Evolutionary conservation across 768 basidiomycete genomes (phyloP).

Genomic region (Clitopilus hobsonii): DNA sequence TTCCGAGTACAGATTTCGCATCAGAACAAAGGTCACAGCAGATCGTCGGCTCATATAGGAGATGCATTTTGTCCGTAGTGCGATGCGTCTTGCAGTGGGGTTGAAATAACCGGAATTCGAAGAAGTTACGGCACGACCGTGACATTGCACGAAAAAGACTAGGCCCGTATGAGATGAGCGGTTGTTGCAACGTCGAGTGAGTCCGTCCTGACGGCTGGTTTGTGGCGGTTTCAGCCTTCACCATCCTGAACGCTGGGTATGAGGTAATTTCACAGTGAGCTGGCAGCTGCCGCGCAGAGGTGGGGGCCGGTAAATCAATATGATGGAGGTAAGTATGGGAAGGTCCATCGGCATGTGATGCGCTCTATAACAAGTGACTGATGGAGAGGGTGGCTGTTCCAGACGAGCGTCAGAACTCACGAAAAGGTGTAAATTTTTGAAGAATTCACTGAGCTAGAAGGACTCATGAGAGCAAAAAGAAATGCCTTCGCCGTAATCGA

Average conservation of each 20-base stretch:
- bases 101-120: background rate
- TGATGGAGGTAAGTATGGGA: background rate
- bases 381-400: background rate
- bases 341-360: background rate
- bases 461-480: background rate
- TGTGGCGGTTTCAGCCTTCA: background rate
- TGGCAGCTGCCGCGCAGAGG: background rate
- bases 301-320: conserved; percentile 1
- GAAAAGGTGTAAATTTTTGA: background rate
- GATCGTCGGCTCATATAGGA: background rate
- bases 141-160: background rate
- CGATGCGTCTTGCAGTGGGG: background rate
- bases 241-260: background rate
- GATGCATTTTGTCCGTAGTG: background rate
- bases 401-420: background rate
- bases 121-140: background rate
- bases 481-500: background rate
- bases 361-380: background rate
- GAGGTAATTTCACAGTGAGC: background rate
- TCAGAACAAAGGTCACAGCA: background rate
- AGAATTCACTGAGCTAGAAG: background rate
- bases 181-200: background rate
- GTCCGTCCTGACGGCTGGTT: background rate
- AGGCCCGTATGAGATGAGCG: background rate
- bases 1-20: background rate